Base-by-base conservation (phyloP, 768 basidiomycete species). In the Tephrocybe sp. region DNA sequence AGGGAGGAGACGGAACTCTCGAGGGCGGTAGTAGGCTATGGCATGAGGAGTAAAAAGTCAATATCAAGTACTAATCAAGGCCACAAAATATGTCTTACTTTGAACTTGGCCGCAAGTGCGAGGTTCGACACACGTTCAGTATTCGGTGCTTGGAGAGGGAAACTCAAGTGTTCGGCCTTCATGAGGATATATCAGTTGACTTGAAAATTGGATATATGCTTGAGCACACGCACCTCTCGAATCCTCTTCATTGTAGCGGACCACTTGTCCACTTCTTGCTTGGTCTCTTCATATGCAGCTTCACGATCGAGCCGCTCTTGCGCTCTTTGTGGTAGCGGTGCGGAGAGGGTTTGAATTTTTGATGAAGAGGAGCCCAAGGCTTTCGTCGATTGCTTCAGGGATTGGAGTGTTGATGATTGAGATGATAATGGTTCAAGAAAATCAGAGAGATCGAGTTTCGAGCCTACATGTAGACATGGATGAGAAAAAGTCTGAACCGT, bases 201-300 rank as follows among this genome's bases (percentile, higher is more conserved):
- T n/a, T n/a, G n/a, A n/a, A n/a, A n/a, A n/a, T n/a, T n/a, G n/a
- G n/a, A n/a, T n/a, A n/a, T n/a, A n/a, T n/a, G 34, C 42, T 6
- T 52, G 29, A 53, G n/a, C 55, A 39, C 23, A 40, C 73, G 45
- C 39, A 88, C 91, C 72, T 97, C 91, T 56, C 86, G 85, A 56
- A 99, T 93, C 18, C 82, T 79, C 65, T 88, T 90, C 87, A 97
- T 95, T 3, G 91, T 90, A 4, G 81, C 83, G 22, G 81, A 81
- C 97, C 95, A 98, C 72, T 95, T 97, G 55, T 89, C 83, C 2
- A 95, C 87, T 65, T 97, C 94, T 54, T 81, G 78, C 63, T 91
- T 92, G 3, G 94, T 97, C 67, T 89, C 80, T 59, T 94, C 93
- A 63, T 95, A 97, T 0, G 95, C 95, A 7, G 94, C 95, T 62